Evolutionary conservation across 1,284 basidiomycete species (phyloP), one percentile per base, ranked within the genome.

Genomic region (Sporisorium graminicola): DNA sequence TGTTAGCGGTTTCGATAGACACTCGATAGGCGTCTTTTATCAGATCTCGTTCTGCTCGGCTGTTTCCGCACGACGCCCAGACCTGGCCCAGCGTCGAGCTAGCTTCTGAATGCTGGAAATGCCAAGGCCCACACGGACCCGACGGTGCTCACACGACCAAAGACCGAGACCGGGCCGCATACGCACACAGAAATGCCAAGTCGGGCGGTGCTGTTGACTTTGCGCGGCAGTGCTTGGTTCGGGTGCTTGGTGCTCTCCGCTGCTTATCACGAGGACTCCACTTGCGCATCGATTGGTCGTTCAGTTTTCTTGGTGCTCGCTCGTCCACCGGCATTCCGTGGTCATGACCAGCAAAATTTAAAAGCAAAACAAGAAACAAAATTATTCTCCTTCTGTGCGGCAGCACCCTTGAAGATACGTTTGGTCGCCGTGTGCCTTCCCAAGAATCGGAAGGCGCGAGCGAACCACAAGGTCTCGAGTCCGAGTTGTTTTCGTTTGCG

Each of bases 261-360:
- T 31, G n/a, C 29, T 13, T 27, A 5, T 31, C 29, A 31, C n/a
- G n/a, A n/a, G n/a, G n/a, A n/a, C n/a, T 16, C 24, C 47, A 16
- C 13, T 27, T 14, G n/a, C 27, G 27, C 22, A 24, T 24, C 16
- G 2, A 14, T 44, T 22, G 12, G 43, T 24, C 8, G 9, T 24
- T n/a, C n/a, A n/a, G n/a, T n/a, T n/a, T n/a, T n/a, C n/a, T n/a
- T n/a, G n/a, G n/a, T n/a, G n/a, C n/a, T n/a, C 40, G 20, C 27
- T 50, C 37, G 10, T 37, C n/a, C 58, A 26, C 52, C 58, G 65
- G 65, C 65, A 50, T 56, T 66, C 65, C 65, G 65, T 43, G 27
- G 65, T 43, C 54, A 37, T 42, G 44, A 51, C 33, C 14, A 37
- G 8, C 31, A 35, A 51, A 51, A 51, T 13, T 35, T 13, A 13